Base-by-base conservation (phyloP, 495 filamentous ascomycete genomes). In the Opeltia flavorubescens region DNA sequence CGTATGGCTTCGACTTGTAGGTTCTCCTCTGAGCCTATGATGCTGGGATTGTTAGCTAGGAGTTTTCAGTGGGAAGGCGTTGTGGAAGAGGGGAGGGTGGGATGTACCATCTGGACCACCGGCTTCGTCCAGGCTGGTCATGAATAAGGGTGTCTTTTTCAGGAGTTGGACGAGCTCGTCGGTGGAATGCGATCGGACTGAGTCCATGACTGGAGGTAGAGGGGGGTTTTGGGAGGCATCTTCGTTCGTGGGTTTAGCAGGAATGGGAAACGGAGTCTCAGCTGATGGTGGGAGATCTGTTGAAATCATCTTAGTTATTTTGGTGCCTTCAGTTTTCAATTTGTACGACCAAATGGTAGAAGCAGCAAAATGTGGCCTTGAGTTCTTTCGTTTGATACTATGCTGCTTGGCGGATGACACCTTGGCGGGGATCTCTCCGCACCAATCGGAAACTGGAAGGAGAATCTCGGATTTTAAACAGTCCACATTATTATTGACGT, bases 71-170 rank as follows among this genome's bases (percentile, higher is more conserved):
- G 29, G 29, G 29, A 6, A 6, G 29, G 13, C 13, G 29, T 31
- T 31, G 29, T 31, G 29, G 29, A 13, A 31, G 29, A 13, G 13
- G 29, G 6, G 29, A 6, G 29, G 29, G 29, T 6, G 29, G 29
- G 29, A 31, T 31, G 6, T 67, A 36, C 60, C 42, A 66, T 70
- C 66, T 56, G 75, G 71, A 53, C 67, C 74, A 21, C 69, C 71
- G 11, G 72, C 69, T 50, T 89, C 81, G 51, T 86, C 83, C 9
- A 95, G 74, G 51, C 81, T 75, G 5, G 85, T 95, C 91, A 98
- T 98, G 68, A 98, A 98, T 25, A 98, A 69, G 5, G 93, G 91
- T 11, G 77, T 78, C 54, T 79, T 76, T 58, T 87, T 88, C 62
- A 95, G 69, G 53, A 87, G 80, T 21, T 72, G 68, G 20, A 83